Evolutionary conservation across 2,329 filamentous ascomycete genomes (phyloP).

Genomic region (Chrysosporium queenslandicum): DNA sequence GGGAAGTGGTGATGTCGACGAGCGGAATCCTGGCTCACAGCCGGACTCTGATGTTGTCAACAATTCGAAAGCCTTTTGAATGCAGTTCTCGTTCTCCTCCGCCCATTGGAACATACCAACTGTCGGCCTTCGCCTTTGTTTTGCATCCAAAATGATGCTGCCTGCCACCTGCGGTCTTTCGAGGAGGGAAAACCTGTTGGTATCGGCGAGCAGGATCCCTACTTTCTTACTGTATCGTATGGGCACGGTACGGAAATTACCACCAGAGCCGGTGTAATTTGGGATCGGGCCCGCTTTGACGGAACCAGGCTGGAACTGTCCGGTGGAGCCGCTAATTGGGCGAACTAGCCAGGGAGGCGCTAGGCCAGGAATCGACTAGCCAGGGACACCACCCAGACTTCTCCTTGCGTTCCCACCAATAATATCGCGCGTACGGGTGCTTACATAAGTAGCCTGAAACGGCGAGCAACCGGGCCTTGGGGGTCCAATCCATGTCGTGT

Average conservation of each 20-base stretch:
- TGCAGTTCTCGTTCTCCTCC: too few relatives aligned
- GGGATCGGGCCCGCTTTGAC: background rate
- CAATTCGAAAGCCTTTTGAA: too few relatives aligned
- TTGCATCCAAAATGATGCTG: too few relatives aligned
- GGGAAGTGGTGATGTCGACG: too few relatives aligned
- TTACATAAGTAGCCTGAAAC: conserved; percentile 8
- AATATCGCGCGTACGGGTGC: background rate
- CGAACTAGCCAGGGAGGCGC: background rate
- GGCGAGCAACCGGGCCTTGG: background rate
- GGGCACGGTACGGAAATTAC: background rate
- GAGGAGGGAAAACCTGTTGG: too few relatives aligned
- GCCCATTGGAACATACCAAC: too few relatives aligned
- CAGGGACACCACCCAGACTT: background rate
- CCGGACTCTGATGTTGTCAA: too few relatives aligned
- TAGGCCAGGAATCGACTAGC: background rate
- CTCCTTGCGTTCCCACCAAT: background rate
- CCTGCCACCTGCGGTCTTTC: too few relatives aligned
- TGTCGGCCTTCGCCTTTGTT: too few relatives aligned
- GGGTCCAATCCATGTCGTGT: background rate
- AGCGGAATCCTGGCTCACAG: too few relatives aligned
- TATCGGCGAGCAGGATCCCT: too few relatives aligned
- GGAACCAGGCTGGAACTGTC: background rate
- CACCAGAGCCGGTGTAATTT: background rate
- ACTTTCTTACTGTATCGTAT: too few relatives aligned
- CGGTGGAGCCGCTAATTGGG: conserved; percentile 1